Percentiles rank a stretch among this genome's conserved stretches.
phyloP scores from a whole-genome alignment of 176 grass and related monocot species.

The Triticum timopheevii region DNA sequence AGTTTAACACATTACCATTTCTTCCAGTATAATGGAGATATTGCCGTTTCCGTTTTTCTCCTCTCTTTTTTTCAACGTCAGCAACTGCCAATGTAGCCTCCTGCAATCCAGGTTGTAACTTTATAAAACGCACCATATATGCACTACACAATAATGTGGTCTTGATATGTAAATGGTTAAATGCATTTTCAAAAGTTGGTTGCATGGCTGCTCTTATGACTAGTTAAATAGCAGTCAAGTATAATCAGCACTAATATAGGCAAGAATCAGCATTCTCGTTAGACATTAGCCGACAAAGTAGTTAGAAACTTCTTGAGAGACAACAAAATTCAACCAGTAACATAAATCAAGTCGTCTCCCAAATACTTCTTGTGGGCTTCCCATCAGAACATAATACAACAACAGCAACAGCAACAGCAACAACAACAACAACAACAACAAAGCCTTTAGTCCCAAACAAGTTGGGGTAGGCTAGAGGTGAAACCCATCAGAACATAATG shows the following conservation, averaged over 20 bases:
- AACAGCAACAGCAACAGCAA: too few species aligned
- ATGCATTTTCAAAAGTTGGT: slow-evolving; percentile 2
- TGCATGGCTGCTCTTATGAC: background rate
- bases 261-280: slow-evolving; percentile 11
- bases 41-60: slow-evolving; percentile 51
- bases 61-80: slow-evolving; percentile 86
- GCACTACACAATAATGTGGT: background rate
- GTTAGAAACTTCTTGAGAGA: background rate
- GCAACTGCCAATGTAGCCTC: slow-evolving; percentile 78
- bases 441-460: too few species aligned
- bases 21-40: slow-evolving; percentile 52
- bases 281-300: background rate
- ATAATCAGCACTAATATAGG: background rate
- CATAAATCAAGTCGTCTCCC: background rate
- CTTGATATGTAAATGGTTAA: background rate
- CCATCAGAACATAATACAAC: background rate
- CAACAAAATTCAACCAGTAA: background rate
- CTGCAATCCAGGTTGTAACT: slow-evolving; percentile 38
- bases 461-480: too few species aligned
- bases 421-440: too few species aligned
- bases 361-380: background rate
- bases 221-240: slow-evolving; percentile 2
- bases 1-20: slow-evolving; percentile 44
- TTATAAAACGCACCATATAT: background rate
- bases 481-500: background rate